Base-by-base conservation (phyloP, 2,329 filamentous ascomycete species). In the Phyllosticta capitalensis region DNA sequence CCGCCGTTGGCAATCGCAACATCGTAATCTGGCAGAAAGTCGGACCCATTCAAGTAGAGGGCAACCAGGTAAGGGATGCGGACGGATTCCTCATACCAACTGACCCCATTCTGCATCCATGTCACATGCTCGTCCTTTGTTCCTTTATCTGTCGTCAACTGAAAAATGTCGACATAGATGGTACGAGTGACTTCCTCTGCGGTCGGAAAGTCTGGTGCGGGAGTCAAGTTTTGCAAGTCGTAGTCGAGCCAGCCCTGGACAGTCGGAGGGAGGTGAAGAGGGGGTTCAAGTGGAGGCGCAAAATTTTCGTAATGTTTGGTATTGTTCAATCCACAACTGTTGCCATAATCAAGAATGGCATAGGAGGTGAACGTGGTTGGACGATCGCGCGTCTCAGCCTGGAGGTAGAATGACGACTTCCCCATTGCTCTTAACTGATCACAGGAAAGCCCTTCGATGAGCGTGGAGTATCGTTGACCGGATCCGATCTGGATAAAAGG, bases 401-500 rank as follows among this genome's bases (percentile, higher is more conserved):
- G 71, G 58, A 83, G 72, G 63, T 72, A 68, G 65, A 75, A 73
- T 60, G 76, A 66, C 2, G 71, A 71, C 63, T 74, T 68, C 10
- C 70, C 67, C 10, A 70, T 60, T 0, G 67, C 64, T 2, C 66
- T 62, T 1, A 83, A 68, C 63, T 83, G 76, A 0, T 71, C 70
- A 50, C 63, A 64, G 0, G 74, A 74, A 64, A 85, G 86, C 1
- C 83, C 76, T 12, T 71, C 74, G 30, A 87, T 71, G 1, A 86
- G 71, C 0, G 78, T 73, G 62, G 82, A 82, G 67, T 81, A 86
- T n/a, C 84, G 79, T 65, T 87, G 83, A 0, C 84, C 84, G 5
- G 75, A 71, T 7, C 75, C 78, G 5, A 86, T 65, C 64, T 86
- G 83, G 56, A 87, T 73, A 63, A 79, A 76, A 21, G 75, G 71